Base-by-base conservation (phyloP, 2,329 filamentous ascomycete genomes). In the Teratosphaeriaceae sp. region DNA sequence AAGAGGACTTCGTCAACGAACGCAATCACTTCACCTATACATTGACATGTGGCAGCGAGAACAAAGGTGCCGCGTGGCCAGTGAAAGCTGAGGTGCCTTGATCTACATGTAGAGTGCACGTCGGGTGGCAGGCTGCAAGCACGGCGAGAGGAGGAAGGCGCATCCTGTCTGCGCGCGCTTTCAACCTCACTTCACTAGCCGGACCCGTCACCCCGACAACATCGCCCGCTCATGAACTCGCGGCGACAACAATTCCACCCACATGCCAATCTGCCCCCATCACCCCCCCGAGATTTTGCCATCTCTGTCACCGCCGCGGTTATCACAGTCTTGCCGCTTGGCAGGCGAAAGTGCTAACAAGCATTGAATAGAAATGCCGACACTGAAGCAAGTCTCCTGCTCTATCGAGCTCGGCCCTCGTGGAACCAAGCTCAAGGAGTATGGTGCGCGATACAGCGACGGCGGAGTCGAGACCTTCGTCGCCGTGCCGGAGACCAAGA, bases 381-480 rank as follows among this genome's bases (percentile, higher is more conserved):
- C 63, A 4, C 68, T 77, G 45, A 75, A 72, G 53, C 67, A 75
- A 23, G 62, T 79, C 23, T 65, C 55, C 16, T 78, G 75, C 64
- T 65, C 65, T 27, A 65, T 79, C 31, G 69, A 76, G 62, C 66
- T 73, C 39, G 61, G 65, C 6, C 55, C 62, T n/a, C 61, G 62
- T n/a, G 61, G 65, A 29, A 54, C 60, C 12, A 58, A 62, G 7
- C 62, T 79, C 29, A 66, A 64, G 40, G 75, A 78, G 58, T 72
- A 73, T 49, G 66, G 63, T 24, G 70, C 69, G 12, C 54, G 53
- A 13, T 78, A 78, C 50, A 65, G 64, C 20, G 74, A 79, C 57
- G 70, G 72, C 16, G 59, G 63, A 38, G 74, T 78, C 26, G 69
- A 75, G 42, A 70, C 68, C 4, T 76, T 69, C 50, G 63, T 79